A percentile compares a stretch with the other conserved stretches of the same genome.
These are phyloP conservation scores for Neurospora sublineolata DNA, from an alignment of 495 filamentous ascomycete genomes.

Conservation along the genomic window DNA sequence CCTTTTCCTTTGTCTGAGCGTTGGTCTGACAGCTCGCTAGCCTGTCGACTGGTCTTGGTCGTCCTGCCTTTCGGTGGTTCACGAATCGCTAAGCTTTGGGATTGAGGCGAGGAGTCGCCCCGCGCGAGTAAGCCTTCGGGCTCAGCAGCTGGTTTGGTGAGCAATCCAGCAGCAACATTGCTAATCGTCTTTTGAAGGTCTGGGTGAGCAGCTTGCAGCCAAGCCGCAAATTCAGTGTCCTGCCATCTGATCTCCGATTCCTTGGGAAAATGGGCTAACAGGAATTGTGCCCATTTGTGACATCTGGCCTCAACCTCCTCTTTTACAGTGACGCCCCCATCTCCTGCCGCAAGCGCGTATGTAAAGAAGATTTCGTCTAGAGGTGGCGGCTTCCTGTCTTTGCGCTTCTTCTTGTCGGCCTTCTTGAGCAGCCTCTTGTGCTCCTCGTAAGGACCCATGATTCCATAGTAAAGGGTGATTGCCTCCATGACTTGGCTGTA, in stretches of 20 bases:
- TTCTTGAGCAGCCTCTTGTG: conserved; percentile 15
- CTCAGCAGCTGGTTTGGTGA: conserved; percentile 1
- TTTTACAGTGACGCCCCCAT: conserved; percentile 22
- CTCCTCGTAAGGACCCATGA: conserved; percentile 28
- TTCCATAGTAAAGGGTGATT: conserved; percentile 57
- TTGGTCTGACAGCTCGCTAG: conserved; percentile 2
- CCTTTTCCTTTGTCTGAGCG: conserved; percentile 2
- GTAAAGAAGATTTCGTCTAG: conserved; percentile 27
- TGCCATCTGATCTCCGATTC: conserved; percentile 19
- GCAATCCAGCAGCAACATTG: conserved; percentile 3
- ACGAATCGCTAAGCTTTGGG: not conserved
- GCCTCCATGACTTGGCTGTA: conserved; percentile 60
- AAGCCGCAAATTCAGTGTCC: conserved; percentile 25
- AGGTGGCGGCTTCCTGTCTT: conserved; percentile 6
- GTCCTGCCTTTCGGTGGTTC: conserved; percentile 6
- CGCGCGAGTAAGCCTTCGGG: not conserved
- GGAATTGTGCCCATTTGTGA: conserved; percentile 26
- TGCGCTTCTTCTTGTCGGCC: conserved; percentile 18
- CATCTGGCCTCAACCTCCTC: conserved; percentile 28
- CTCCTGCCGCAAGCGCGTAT: conserved; percentile 31
- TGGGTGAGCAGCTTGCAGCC: conserved; percentile 20
- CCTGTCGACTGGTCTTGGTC: conserved; percentile 1
- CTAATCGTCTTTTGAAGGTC: conserved; percentile 8
- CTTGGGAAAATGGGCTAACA: conserved; percentile 33
- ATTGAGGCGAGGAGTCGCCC: not conserved